Base-by-base conservation (phyloP, 2,329 filamentous ascomycete genomes). In the Ophiocordyceps camponoti-floridani region DNA sequence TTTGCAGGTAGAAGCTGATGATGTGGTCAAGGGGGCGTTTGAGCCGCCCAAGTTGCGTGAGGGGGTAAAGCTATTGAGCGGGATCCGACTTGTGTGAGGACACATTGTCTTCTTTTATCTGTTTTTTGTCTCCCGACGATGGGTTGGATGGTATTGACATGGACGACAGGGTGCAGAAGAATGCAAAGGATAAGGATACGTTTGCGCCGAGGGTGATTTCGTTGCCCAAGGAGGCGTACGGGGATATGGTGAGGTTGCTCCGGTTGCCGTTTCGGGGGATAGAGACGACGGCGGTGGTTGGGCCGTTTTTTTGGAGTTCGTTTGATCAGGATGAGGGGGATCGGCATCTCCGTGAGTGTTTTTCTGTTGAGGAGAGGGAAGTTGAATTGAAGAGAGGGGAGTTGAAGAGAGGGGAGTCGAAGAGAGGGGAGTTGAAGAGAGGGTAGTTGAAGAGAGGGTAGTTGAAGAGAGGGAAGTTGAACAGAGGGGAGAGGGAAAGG, bases 291-390 rank as follows among this genome's bases (percentile, higher is more conserved):
- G 69, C 69, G 46, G 67, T 73, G 11, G 75, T 79, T 13, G 76
- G 75, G 0, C 76, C 75, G 1, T 78, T 78, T 53, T 79, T 79
- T 58, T 79, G 75, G 75, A 69, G 62, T 38, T 64, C 69, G 2
- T 64, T 68, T 48, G 73, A 79, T 53, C 67, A 73, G 47, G 67
- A 76, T 50, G 71, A 74, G 44, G 63, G 68, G 2, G 66, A 77
- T 49, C 70, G 68, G 35, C 70, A 75, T 58, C 59, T 79, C 41
- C 75, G 72, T 74, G 63, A 54, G 69, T 23, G 2, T 12, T 10
- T 23, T 14, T 11, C 18, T 31, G 3, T 23, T 23, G 23, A 5
- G 23, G 23, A 23, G 23, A 23, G 23, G n/a, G n/a, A n/a, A n/a
- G n/a, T n/a, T n/a, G n/a, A n/a, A n/a, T n/a, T n/a, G n/a, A n/a